phyloP scores from a whole-genome alignment of 352 stramenopile species.

The Blastocystis sp. region DNA sequence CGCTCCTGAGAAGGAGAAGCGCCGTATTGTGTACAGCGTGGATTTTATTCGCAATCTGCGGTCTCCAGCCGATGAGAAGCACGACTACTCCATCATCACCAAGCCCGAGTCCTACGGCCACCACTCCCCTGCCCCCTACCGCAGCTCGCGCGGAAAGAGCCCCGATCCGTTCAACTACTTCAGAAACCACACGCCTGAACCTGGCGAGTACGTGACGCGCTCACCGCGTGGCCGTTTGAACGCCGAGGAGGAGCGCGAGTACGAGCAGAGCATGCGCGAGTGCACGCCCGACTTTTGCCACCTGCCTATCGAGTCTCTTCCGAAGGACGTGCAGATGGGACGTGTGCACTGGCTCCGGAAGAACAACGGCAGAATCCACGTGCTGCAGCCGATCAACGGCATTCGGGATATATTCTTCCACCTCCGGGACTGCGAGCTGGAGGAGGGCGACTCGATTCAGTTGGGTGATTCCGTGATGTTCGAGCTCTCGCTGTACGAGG shows the following conservation, averaged over 20 bases:
- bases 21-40: not conserved
- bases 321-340: conserved; percentile 54
- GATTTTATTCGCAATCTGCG: conserved; percentile 13
- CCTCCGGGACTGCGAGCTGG: conserved; percentile 60
- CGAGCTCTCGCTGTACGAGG: conserved; percentile 62
- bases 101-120: not conserved
- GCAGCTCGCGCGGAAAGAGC: not conserved
- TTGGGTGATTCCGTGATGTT: conserved; percentile 70
- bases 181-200: conserved; percentile 39
- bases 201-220: conserved; percentile 23
- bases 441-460: conserved; percentile 50
- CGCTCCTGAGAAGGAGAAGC: not conserved
- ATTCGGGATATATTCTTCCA: conserved; percentile 72
- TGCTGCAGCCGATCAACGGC: conserved; percentile 60
- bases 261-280: conserved; percentile 67
- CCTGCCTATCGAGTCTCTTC: conserved; percentile 20
- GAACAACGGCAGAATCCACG: conserved; percentile 49
- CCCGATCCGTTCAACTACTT: conserved; percentile 32
- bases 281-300: conserved; percentile 46
- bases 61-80: not conserved
- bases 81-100: conserved; percentile 23
- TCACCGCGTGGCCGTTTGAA: conserved; percentile 34
- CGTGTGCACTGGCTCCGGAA: conserved; percentile 52
- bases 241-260: conserved; percentile 55
- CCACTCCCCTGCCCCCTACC: conserved; percentile 4